phyloP scores from a whole-genome alignment of 1,139 yeast genomes.

The Hemisphaericaspora lyxosophila region DNA sequence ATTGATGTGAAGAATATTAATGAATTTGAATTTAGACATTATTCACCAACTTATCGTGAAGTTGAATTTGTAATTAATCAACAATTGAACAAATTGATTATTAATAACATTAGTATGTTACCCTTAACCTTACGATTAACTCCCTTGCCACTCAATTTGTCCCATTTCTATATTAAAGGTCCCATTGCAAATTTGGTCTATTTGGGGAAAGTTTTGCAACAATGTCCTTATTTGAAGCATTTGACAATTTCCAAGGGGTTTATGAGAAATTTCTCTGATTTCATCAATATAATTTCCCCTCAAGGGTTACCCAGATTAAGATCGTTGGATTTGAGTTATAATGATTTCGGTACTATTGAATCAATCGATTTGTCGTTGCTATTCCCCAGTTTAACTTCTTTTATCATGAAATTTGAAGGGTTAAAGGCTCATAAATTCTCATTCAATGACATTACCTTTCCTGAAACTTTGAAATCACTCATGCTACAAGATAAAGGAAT shows the following conservation, averaged over 20 bases:
- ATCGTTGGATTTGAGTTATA: constrained; percentile 10
- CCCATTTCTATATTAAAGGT: constrained; percentile 6
- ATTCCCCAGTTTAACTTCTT: constrained; percentile 10
- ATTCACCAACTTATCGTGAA: constrained; percentile 7
- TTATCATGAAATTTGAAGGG: constrained; percentile 13
- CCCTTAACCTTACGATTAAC: constrained; percentile 5
- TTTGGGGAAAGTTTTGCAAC: constrained; percentile 3
- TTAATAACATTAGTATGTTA: constrained; percentile 9
- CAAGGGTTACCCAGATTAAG: constrained; percentile 7
- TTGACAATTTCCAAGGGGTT: constrained; percentile 5
- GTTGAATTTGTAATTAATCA: constrained; percentile 4
- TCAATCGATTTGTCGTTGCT: constrained; percentile 5
- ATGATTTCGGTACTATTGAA: constrained; percentile 10
- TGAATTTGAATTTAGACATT: constrained; percentile 11
- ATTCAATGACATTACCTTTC: constrained; percentile 8
- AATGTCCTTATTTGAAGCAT: constrained; percentile 4
- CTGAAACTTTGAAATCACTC: constrained; percentile 5
- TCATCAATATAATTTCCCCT: constrained; percentile 4
- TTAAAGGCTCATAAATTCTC: constrained; percentile 7
- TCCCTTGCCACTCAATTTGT: constrained; percentile 2
- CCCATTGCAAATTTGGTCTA: constrained; percentile 7
- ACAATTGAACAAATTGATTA: constrained; percentile 3
- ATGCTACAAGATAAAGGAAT: constrained; percentile 12
- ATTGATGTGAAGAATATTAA: constrained; percentile 6
- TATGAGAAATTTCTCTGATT: constrained; percentile 3